phyloP scores from a whole-genome alignment of 495 filamentous ascomycete genomes.

The Chaetomium tenue region DNA sequence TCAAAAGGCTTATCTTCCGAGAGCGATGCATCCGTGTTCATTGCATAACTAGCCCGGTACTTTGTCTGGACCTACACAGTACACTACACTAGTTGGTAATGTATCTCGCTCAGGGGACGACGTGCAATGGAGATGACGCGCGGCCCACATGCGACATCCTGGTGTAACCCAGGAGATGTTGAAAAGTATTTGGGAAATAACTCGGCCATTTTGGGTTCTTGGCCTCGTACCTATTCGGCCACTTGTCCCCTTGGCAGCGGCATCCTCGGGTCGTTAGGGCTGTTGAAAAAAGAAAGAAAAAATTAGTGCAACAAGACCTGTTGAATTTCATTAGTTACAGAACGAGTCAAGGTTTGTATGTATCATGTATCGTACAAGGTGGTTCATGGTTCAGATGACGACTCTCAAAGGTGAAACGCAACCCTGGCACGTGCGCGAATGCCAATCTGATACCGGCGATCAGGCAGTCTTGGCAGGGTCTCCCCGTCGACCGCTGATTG shows the following conservation, averaged over 20 bases:
- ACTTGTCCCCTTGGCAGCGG: not conserved
- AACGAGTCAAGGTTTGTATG: not conserved
- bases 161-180: not conserved
- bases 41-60: not conserved
- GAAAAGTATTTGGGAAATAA: too few species aligned
- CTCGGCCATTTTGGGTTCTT: too few species aligned
- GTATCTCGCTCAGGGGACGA: not conserved
- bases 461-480: conserved; percentile 6
- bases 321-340: not conserved
- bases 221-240: too few species aligned
- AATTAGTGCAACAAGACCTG: not conserved
- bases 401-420: not conserved
- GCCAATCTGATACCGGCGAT: not conserved
- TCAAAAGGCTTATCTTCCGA: not conserved
- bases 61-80: too few species aligned
- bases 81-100: not conserved
- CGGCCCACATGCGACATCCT: conserved; percentile 5
- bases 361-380: too few species aligned
- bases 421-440: not conserved
- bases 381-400: conserved; percentile 6
- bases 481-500: not conserved
- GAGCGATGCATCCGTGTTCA: not conserved
- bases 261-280: not conserved
- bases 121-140: conserved; percentile 5
- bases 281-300: not conserved